phyloP scores from a whole-genome alignment of 2,329 filamentous ascomycete species.

The Scortechinia acanthostroma region DNA sequence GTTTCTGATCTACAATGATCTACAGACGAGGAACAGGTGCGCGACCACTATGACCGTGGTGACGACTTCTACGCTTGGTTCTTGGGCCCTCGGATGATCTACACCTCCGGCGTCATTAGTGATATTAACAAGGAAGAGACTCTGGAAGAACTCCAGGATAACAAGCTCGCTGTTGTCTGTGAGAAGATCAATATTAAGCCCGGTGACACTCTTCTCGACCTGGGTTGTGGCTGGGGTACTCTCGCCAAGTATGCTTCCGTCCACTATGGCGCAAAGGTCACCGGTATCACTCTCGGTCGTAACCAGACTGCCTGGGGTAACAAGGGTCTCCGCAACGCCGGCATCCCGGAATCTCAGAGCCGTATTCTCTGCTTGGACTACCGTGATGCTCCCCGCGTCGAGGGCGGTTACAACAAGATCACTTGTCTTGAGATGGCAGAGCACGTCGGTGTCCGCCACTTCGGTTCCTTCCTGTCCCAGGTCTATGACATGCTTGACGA shows the following conservation, averaged over 20 bases:
- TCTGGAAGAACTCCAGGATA: conserved; percentile 93
- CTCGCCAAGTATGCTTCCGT: conserved; percentile 86
- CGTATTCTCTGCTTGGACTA: conserved; percentile 94
- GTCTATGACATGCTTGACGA: conserved; percentile 94
- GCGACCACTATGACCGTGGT: conserved; percentile 93
- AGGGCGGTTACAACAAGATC: conserved; percentile 84
- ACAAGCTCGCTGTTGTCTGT: conserved; percentile 90
- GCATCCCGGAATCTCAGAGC: conserved; percentile 80
- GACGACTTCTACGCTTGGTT: conserved; percentile 99
- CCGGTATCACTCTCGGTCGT: conserved; percentile 86
- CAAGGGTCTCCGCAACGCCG: conserved; percentile 73
- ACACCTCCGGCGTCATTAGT: conserved; percentile 89
- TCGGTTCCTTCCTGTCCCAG: conserved; percentile 74
- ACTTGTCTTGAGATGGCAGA: conserved; percentile 98
- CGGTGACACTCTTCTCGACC: conserved; percentile 80
- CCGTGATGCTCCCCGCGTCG: conserved; percentile 78
- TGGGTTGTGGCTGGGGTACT: conserved; percentile 97
- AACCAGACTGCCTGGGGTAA: conserved; percentile 99
- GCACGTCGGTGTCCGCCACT: conserved; percentile 91
- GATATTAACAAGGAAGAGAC: conserved; percentile 82
- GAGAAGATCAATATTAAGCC: conserved; percentile 84
- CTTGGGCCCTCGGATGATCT: conserved; percentile 96
- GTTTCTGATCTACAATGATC: conserved; percentile 2
- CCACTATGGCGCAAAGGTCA: conserved; percentile 80
- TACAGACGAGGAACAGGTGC: conserved; percentile 90